Percentiles rank a stretch among this genome's conserved stretches.
Conservation (phyloP, 1,284 basidiomycete genomes). For the Moesziomyces antarcticus region DNA sequence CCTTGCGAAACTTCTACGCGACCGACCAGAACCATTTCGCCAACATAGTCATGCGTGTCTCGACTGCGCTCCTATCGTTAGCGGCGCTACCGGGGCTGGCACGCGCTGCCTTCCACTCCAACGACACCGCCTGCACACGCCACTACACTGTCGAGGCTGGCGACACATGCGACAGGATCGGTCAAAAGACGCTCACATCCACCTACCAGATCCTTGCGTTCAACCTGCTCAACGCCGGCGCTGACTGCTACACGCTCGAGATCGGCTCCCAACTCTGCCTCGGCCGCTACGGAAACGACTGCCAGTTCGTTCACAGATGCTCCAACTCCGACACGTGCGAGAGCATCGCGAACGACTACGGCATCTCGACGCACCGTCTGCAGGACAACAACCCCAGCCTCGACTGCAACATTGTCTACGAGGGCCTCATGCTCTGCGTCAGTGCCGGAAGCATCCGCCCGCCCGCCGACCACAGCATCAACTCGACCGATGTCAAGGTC, state of each 20-base stretch:
- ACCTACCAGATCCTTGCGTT: slow-evolving; percentile 79
- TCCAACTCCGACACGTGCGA: slow-evolving; percentile 49
- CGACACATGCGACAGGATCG: slow-evolving; percentile 78
- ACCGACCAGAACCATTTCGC: too few relatives aligned
- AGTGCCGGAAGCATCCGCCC: slow-evolving; percentile 53
- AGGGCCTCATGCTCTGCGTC: slow-evolving; percentile 58
- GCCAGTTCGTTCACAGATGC: slow-evolving; percentile 58
- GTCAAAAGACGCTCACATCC: slow-evolving; percentile 75
- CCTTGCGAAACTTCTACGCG: background rate
- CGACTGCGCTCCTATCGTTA: slow-evolving; percentile 15
- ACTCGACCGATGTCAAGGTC: slow-evolving; percentile 34
- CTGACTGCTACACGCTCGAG: slow-evolving; percentile 73
- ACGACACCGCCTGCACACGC: slow-evolving; percentile 72
- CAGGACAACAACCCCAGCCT: slow-evolving; percentile 57
- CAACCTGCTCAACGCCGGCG: slow-evolving; percentile 73
- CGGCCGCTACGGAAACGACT: slow-evolving; percentile 61
- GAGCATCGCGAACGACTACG: slow-evolving; percentile 50
- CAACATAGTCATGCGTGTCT: slow-evolving; percentile 16
- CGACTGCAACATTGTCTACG: slow-evolving; percentile 55
- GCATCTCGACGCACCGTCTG: slow-evolving; percentile 42
- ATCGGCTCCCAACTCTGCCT: slow-evolving; percentile 71
- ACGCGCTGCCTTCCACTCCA: slow-evolving; percentile 47
- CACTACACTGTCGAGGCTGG: slow-evolving; percentile 74
- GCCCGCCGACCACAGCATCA: slow-evolving; percentile 40
- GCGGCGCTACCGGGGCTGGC: slow-evolving; percentile 25